These are phyloP conservation scores for Magnusiomyces sp. DNA, from an alignment of 1,139 yeast genomes.

Conservation along the genomic window DNA sequence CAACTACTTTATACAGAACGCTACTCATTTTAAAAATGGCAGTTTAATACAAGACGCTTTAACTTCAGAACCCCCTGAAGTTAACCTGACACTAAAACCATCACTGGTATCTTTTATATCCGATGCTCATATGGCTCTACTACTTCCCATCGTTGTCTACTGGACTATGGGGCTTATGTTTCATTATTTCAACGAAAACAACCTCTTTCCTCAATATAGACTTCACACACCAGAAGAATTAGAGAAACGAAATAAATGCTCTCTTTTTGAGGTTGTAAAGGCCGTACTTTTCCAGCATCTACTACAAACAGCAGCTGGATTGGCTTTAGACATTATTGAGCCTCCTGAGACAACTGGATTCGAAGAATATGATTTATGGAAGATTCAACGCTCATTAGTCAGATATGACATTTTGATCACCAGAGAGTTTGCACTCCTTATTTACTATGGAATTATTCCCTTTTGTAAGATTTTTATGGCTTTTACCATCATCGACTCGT, in stretches of 20 bases:
- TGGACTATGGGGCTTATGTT: conserved; percentile 67
- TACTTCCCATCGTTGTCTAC: conserved; percentile 1
- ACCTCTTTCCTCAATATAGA: conserved; percentile 72
- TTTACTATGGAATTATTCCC: conserved; percentile 42
- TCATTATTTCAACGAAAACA: conserved; percentile 62
- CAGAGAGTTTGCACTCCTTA: conserved; percentile 30
- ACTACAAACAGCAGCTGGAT: conserved; percentile 70
- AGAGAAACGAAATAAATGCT: conserved; percentile 61
- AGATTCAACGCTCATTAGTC: conserved; percentile 6
- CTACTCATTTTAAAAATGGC: no score
- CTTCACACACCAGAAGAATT: conserved; percentile 91
- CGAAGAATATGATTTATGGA: conserved; percentile 65
- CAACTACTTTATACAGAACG: no score
- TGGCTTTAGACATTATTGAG: conserved; percentile 50
- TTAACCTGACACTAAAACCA: background rate
- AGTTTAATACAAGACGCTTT: no score
- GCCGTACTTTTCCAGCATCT: conserved; percentile 82
- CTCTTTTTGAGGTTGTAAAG: conserved; percentile 56
- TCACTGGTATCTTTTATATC: background rate
- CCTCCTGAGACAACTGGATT: conserved; percentile 55
- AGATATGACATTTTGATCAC: no score
- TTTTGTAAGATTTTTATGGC: conserved; percentile 49
- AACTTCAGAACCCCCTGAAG: background rate
- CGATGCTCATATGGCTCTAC: background rate
- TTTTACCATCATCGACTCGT: conserved; percentile 71